These are phyloP conservation scores for Fusarium tupiense DNA, from an alignment of 2,329 filamentous ascomycete species.

Conservation along the genomic window DNA sequence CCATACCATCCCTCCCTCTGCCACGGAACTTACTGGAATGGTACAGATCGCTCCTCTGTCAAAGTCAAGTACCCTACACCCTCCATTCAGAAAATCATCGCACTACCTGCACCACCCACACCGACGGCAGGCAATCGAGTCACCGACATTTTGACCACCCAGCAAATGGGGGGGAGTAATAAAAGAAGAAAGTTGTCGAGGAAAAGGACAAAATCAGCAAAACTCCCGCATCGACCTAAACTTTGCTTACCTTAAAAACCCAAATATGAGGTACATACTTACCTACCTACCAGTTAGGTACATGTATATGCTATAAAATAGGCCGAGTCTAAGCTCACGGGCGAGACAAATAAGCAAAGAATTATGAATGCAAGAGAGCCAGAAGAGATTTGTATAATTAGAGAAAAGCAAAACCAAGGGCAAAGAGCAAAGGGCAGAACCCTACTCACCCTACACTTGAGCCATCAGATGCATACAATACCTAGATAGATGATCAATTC, in stretches of 20 bases:
- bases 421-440: background rate
- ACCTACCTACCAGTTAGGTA: background rate
- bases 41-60: background rate
- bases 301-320: background rate
- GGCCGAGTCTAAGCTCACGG: background rate
- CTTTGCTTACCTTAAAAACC: background rate
- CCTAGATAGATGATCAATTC: constrained; percentile 7
- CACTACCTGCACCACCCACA: background rate
- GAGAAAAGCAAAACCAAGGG: background rate
- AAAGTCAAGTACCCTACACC: constrained; percentile 10
- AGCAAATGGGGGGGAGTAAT: background rate
- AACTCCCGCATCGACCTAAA: background rate
- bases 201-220: too few relatives aligned
- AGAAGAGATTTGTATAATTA: background rate
- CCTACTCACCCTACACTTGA: background rate
- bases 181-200: background rate
- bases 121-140: background rate
- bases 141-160: background rate
- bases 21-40: constrained; percentile 22
- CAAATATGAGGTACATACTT: background rate
- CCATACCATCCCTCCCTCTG: constrained; percentile 9
- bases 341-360: constrained; percentile 15
- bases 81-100: background rate
- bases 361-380: background rate
- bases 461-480: background rate